Conservation (phyloP, 2,329 filamentous ascomycete genomes). For the Fusarium buxicola region DNA sequence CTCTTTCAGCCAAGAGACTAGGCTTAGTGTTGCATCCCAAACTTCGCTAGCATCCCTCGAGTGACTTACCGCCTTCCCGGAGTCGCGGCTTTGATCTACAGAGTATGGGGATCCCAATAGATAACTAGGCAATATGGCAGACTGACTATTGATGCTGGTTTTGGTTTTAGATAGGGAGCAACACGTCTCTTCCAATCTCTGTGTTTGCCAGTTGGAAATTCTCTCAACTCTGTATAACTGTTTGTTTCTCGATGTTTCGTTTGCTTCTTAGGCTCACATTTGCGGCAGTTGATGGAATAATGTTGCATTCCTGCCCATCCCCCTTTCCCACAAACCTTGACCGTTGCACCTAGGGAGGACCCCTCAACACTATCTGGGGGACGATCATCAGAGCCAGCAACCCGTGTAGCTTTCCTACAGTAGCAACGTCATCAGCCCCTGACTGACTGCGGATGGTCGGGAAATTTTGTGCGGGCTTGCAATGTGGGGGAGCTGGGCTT, state of each 20-base stretch:
- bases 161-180: not conserved
- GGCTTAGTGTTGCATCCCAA: constrained; percentile 9
- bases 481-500: constrained; percentile 1
- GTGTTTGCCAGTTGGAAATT: too few species aligned
- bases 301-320: not conserved
- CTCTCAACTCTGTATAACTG: too few species aligned
- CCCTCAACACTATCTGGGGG: not conserved
- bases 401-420: not conserved
- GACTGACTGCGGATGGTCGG: constrained; percentile 5
- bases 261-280: too few species aligned
- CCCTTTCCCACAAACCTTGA: not conserved
- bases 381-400: not conserved
- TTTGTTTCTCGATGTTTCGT: too few species aligned
- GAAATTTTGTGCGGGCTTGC: not conserved
- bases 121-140: not conserved
- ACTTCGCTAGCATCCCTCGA: not conserved
- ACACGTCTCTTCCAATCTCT: too few species aligned
- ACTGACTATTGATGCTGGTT: not conserved
- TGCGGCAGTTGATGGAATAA: too few species aligned
- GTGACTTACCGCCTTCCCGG: not conserved
- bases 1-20: constrained; percentile 12
- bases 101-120: not conserved
- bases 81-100: not conserved
- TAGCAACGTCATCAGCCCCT: constrained; percentile 8
- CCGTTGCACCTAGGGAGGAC: not conserved